Percentiles rank a stretch among this genome's conserved stretches.
phyloP scores from a whole-genome alignment of 2,329 filamentous ascomycete species.

The Colletotrichum gloeosporioides region DNA sequence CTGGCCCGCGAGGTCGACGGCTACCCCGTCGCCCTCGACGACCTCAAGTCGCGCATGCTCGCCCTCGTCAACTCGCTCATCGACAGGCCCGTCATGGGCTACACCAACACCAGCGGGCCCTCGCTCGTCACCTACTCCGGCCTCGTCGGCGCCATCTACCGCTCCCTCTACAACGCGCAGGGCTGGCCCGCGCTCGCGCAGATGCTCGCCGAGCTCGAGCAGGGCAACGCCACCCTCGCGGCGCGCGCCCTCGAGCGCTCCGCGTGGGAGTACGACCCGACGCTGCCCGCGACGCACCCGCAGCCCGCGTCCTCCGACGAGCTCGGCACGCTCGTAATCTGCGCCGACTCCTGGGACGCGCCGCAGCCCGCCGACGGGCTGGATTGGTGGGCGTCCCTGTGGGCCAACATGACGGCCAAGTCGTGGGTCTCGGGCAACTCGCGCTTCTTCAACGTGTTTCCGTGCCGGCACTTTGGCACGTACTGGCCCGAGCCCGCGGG shows the following conservation, averaged over 20 bases:
- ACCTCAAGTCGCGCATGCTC: constrained; percentile 44
- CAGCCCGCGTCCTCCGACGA: constrained; percentile 41
- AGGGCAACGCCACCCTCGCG: constrained; percentile 48
- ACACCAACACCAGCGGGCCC: constrained; percentile 43
- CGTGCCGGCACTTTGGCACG: constrained; percentile 49
- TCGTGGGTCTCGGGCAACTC: constrained; percentile 54
- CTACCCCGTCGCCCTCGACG: constrained; percentile 35
- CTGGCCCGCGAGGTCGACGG: constrained; percentile 40
- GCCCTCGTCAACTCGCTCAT: constrained; percentile 41
- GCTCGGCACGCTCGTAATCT: constrained; percentile 47
- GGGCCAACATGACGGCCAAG: constrained; percentile 50
- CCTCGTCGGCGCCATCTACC: constrained; percentile 44
- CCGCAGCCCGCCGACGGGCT: constrained; percentile 40
- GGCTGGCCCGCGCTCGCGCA: constrained; percentile 48
- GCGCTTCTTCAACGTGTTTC: constrained; percentile 49
- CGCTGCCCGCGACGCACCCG: constrained; percentile 30
- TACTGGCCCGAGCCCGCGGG: constrained; percentile 53
- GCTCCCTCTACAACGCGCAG: constrained; percentile 45
- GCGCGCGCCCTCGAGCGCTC: constrained; percentile 40
- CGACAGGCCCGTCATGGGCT: constrained; percentile 42
- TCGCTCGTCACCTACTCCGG: constrained; percentile 51
- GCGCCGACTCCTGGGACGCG: constrained; percentile 51
- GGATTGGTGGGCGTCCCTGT: constrained; percentile 50
- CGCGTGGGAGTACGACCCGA: constrained; percentile 48
- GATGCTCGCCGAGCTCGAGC: constrained; percentile 48